Conservation (phyloP, 1,139 yeast species). For the Hansenula sp. region DNA sequence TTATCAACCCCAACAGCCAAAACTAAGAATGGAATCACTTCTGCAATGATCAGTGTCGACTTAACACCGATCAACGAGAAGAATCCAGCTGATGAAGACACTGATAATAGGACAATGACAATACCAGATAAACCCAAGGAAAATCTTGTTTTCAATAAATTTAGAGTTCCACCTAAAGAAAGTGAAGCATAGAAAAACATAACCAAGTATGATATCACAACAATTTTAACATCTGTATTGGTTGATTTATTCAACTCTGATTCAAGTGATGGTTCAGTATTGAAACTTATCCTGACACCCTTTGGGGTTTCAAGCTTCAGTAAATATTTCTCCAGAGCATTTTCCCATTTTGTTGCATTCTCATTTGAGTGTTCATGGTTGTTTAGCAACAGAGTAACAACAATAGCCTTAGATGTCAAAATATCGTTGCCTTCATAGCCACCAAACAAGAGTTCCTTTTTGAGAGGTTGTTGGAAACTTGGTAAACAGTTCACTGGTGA, state of each 20-base stretch:
- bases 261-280: constrained; percentile 78
- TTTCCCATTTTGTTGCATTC: constrained; percentile 62
- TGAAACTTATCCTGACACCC: constrained; percentile 65
- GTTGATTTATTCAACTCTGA: constrained; percentile 80
- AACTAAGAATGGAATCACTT: constrained; percentile 92
- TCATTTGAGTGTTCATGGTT: constrained; percentile 38
- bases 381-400: constrained; percentile 64
- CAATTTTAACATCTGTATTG: constrained; percentile 70
- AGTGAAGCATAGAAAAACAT: constrained; percentile 90
- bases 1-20: constrained; percentile 95
- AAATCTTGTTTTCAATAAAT: constrained; percentile 58
- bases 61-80: constrained; percentile 71
- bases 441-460: constrained; percentile 66
- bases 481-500: constrained; percentile 92
- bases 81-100: constrained; percentile 76
- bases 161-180: constrained; percentile 63
- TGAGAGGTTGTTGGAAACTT: constrained; percentile 84
- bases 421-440: constrained; percentile 44
- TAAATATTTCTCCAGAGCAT: constrained; percentile 52
- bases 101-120: constrained; percentile 72
- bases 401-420: constrained; percentile 62
- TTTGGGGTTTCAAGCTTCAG: constrained; percentile 35
- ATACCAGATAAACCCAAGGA: constrained; percentile 81
- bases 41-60: constrained; percentile 90
- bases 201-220: constrained; percentile 69